Percentiles rank a stretch among this genome's conserved stretches.
phyloP scores from a whole-genome alignment of 148 eudicot genomes.

The Suaeda aralocaspica region DNA sequence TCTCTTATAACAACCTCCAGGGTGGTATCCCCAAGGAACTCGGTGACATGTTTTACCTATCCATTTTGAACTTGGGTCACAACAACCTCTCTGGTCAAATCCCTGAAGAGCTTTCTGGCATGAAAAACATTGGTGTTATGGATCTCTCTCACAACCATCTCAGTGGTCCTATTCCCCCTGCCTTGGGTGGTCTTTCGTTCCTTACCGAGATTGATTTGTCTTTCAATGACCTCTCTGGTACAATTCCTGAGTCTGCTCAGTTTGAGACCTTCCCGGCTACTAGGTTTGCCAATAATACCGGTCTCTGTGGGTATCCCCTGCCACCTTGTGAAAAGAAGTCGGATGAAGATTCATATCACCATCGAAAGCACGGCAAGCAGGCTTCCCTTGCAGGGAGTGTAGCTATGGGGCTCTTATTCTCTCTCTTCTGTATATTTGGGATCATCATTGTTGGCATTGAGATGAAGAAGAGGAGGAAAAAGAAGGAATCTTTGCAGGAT shows the following conservation, averaged over 20 bases:
- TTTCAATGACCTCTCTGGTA: conserved; percentile 58
- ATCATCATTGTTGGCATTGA: conserved; percentile 51
- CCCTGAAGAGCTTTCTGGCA: conserved; percentile 56
- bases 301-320: conserved; percentile 85
- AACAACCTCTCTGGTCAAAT: conserved; percentile 68
- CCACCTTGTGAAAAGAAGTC: conserved; percentile 33
- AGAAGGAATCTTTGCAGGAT: conserved; percentile 52
- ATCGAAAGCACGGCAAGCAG: conserved; percentile 41
- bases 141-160: conserved; percentile 66
- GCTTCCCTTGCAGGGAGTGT: conserved; percentile 72
- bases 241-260: conserved; percentile 69
- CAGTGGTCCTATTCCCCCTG: conserved; percentile 56
- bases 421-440: conserved; percentile 71
- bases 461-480: conserved; percentile 57
- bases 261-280: conserved; percentile 58
- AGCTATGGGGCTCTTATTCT: conserved; percentile 69
- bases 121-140: conserved; percentile 58
- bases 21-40: conserved; percentile 83
- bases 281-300: conserved; percentile 62
- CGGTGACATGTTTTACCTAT: conserved; percentile 61
- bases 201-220: conserved; percentile 62
- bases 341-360: conserved; percentile 23
- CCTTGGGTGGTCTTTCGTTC: conserved; percentile 45
- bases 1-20: conserved; percentile 56
- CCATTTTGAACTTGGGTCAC: conserved; percentile 69